Evolutionary conservation across 345 rosid genomes (phyloP).

Genomic region (Arabidopsis arenosa): DNA sequence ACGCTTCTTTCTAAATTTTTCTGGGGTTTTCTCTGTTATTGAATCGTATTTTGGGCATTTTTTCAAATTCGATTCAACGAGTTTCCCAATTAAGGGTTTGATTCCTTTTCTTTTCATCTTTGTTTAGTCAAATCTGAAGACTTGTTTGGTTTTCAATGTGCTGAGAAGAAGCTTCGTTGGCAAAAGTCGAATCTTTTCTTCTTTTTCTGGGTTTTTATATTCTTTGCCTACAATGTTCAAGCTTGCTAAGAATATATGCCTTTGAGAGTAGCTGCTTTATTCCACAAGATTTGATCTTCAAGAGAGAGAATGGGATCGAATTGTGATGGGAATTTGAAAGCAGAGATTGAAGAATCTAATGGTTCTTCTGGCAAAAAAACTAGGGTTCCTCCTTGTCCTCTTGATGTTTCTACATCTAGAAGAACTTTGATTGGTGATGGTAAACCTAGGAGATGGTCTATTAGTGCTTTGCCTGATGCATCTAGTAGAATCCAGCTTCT

Average conservation of each 20-base stretch:
- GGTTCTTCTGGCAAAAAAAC: constrained; percentile 34
- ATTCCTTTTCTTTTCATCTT: background rate
- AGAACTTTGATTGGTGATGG: constrained; percentile 51
- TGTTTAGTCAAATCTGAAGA: constrained; percentile 20
- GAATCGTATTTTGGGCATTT: constrained; percentile 4
- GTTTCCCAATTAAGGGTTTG: constrained; percentile 26
- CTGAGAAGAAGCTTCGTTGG: constrained; percentile 32
- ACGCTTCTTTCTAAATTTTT: background rate
- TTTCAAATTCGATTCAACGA: constrained; percentile 7
- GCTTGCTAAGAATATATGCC: constrained; percentile 32
- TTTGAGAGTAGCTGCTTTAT: constrained; percentile 25
- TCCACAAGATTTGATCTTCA: constrained; percentile 19
- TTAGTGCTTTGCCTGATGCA: constrained; percentile 34
- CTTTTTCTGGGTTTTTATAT: constrained; percentile 33
- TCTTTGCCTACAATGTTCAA: constrained; percentile 42
- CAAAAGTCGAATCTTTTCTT: constrained; percentile 25
- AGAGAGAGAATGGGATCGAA: constrained; percentile 51
- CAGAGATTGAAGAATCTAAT: constrained; percentile 56
- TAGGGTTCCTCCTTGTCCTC: constrained; percentile 45
- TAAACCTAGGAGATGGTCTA: constrained; percentile 42
- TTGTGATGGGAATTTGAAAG: constrained; percentile 48
- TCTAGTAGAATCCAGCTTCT: constrained; percentile 56
- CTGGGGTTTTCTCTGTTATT: background rate
- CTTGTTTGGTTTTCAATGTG: constrained; percentile 14
- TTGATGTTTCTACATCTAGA: constrained; percentile 54